Evolutionary conservation across 331 rosid species (phyloP).

Genomic region (Rosa hybrid): DNA sequence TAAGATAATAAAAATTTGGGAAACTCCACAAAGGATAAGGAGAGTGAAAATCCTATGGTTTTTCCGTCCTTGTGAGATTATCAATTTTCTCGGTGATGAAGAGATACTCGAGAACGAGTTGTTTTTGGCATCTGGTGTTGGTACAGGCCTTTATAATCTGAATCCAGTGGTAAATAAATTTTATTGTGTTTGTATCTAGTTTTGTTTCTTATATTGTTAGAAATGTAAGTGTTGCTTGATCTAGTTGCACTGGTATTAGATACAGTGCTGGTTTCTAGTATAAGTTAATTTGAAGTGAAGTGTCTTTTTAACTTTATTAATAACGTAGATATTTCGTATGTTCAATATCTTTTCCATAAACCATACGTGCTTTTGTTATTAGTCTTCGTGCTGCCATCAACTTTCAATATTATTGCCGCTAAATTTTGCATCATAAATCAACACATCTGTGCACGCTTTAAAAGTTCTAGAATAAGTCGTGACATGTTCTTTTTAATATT

Average conservation of each 20-base stretch:
- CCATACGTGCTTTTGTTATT: not conserved
- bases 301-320: not conserved
- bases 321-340: not conserved
- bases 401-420: not conserved
- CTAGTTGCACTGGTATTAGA: not conserved
- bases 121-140: conserved; percentile 81
- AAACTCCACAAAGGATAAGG: conserved; percentile 49
- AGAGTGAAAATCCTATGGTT: conserved; percentile 81
- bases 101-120: conserved; percentile 54
- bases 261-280: not conserved
- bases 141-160: conserved; percentile 67
- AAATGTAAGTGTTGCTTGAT: not conserved
- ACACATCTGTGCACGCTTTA: not conserved
- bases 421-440: not conserved
- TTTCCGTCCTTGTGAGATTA: conserved; percentile 78
- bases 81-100: conserved; percentile 42
- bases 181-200: not conserved
- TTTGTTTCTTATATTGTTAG: not conserved
- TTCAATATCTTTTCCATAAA: not conserved
- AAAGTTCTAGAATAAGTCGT: not conserved
- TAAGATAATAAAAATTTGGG: conserved; percentile 75
- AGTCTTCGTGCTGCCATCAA: not conserved
- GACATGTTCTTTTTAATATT: not conserved
- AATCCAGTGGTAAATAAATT: conserved; percentile 71
- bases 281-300: not conserved